A percentile compares a stretch with the other conserved stretches of the same genome.
These are phyloP conservation scores for Globisporangium rhizosaccharum DNA, from an alignment of 352 stramenopile species.

Conservation along the genomic window DNA sequence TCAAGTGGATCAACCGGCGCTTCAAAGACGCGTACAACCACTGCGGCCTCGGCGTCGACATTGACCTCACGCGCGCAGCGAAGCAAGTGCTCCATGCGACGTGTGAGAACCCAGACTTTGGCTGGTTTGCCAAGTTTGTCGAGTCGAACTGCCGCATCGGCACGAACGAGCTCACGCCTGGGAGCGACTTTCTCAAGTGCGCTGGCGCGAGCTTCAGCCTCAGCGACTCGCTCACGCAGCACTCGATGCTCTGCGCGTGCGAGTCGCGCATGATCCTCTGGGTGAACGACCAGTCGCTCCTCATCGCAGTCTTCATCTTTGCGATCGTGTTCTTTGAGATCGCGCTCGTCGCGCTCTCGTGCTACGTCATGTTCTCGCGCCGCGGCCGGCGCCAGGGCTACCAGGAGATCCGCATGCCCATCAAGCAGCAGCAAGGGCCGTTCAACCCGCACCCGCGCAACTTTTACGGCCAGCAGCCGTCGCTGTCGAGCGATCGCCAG, in stretches of 20 bases:
- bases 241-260: constrained; percentile 79
- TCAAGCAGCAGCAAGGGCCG: constrained; percentile 54
- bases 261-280: constrained; percentile 75
- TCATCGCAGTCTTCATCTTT: constrained; percentile 75
- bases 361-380: constrained; percentile 79
- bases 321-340: constrained; percentile 80
- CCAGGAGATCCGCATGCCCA: constrained; percentile 82
- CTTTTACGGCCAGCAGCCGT: constrained; percentile 36
- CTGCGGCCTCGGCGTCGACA: constrained; percentile 62
- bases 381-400: constrained; percentile 62
- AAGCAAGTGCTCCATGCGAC: constrained; percentile 37
- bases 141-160: constrained; percentile 68
- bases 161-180: constrained; percentile 36
- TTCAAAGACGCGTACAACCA: constrained; percentile 74
- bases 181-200: constrained; percentile 68
- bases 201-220: constrained; percentile 57
- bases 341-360: constrained; percentile 69
- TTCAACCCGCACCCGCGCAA: constrained; percentile 81
- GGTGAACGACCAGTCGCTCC: constrained; percentile 74
- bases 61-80: constrained; percentile 37
- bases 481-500: constrained; percentile 19
- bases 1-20: constrained; percentile 71
- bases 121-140: constrained; percentile 72
- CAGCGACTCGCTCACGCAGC: constrained; percentile 58
- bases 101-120: constrained; percentile 51